Base-by-base conservation (phyloP, 2,329 filamentous ascomycete genomes). In the Thermoascus crustaceus region DNA sequence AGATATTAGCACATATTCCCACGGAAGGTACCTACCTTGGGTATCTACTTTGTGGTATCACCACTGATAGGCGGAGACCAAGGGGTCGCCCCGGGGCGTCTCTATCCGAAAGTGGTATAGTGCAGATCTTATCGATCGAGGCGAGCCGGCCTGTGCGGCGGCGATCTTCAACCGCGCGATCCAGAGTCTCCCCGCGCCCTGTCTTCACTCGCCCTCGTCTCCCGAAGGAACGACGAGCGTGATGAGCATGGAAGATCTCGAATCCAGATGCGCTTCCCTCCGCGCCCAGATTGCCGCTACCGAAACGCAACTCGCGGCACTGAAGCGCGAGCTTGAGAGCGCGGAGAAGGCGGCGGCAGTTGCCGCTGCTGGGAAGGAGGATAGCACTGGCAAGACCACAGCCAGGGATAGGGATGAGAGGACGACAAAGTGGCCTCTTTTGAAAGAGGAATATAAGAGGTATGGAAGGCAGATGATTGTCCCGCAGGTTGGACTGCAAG, bases 381-480 rank as follows among this genome's bases (percentile, higher is more conserved):
- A 9, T 21, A 21, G 29, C 25, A 34, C n/a, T 13, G 10, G 35
- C 21, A 20, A 24, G n/a, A 32, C 7, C 7, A 18, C 11, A 22
- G 37, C n/a, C 6, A 26, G 6, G 19, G 9, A 37, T 21, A 35
- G 27, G 14, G 17, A 34, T 5, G 19, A 20, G 5, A 30, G 20
- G 3, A 37, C 17, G 16, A 45, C 38, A 16, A 74, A 66, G 44
- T 89, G 85, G 81, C 85, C 84, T 0, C 67, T 94, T 2, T 60
- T 64, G 3, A 64, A 69, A 10, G 75, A 82, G 4, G 87, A 95
- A 49, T 94, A 94, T 57, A 76, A 77, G 45, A 75, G 88, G 42
- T 96, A 96, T 64, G 87, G 85, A 5, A 73, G 89, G 24, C 89
- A 95, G 63, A 80, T 96, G 67, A 88, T 96, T 45, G 76, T 95